phyloP scores from a whole-genome alignment of 2,329 filamentous ascomycete species.

The Botryosphaeria agaves region DNA sequence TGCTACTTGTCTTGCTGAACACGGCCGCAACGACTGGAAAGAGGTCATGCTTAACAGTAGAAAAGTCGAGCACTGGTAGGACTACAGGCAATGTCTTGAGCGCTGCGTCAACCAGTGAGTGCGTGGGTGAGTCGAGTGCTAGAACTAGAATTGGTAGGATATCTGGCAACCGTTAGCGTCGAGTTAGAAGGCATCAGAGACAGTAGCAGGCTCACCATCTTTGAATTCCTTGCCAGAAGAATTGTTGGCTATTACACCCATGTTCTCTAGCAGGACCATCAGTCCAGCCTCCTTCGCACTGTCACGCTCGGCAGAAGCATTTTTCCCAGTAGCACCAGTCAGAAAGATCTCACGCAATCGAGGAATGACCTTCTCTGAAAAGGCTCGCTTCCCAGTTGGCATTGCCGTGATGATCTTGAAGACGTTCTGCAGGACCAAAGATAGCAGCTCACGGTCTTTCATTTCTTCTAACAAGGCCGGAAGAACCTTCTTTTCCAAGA shows the following conservation, averaged over 20 bases:
- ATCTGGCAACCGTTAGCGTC: conserved; percentile 33
- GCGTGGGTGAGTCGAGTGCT: conserved; percentile 76
- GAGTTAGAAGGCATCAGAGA: conserved; percentile 3
- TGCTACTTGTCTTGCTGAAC: conserved; percentile 82
- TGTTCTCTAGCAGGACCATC: conserved; percentile 79
- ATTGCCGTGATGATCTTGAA: conserved; percentile 76
- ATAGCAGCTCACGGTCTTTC: conserved; percentile 77
- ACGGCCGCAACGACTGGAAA: conserved; percentile 84
- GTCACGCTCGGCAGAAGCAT: conserved; percentile 50
- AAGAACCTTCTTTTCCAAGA: conserved; percentile 87
- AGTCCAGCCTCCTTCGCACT: conserved; percentile 72
- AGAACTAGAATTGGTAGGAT: conserved; percentile 73
- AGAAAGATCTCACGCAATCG: conserved; percentile 71
- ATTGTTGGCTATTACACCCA: conserved; percentile 58
- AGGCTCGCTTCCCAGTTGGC: conserved; percentile 58
- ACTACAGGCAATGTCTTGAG: conserved; percentile 62
- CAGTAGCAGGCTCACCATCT: conserved; percentile 44
- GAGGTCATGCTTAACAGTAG: conserved; percentile 89
- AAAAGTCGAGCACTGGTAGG: conserved; percentile 84
- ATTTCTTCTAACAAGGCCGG: conserved; percentile 81
- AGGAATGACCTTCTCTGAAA: conserved; percentile 76
- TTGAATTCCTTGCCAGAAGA: conserved; percentile 88
- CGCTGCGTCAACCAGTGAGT: conserved; percentile 73
- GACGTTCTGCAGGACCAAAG: conserved; percentile 74
- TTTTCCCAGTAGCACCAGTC: conserved; percentile 26